Percentiles rank a stretch among this genome's conserved stretches.
These are phyloP conservation scores for Trametes meyenii DNA, from an alignment of 768 basidiomycete species.

Conservation along the genomic window DNA sequence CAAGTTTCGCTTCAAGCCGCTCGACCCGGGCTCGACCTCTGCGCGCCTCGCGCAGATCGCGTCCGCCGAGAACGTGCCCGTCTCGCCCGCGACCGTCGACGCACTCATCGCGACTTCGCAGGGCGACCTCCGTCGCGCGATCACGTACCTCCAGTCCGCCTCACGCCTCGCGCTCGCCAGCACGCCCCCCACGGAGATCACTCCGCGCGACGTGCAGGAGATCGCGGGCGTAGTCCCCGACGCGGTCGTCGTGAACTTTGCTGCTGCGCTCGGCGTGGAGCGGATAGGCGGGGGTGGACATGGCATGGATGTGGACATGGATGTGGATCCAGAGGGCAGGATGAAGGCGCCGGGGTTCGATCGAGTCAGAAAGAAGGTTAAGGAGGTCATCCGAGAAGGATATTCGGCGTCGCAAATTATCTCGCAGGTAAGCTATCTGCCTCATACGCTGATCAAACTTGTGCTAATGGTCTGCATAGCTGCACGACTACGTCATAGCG, in stretches of 20 bases:
- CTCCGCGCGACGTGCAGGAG: conserved; percentile 84
- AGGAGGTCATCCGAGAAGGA: conserved; percentile 79
- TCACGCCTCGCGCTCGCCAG: conserved; percentile 82
- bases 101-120: conserved; percentile 79
- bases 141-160: conserved; percentile 97
- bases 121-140: conserved; percentile 94
- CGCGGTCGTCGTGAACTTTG: conserved; percentile 67
- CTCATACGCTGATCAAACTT: conserved; percentile 29
- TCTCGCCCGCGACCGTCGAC: conserved; percentile 61
- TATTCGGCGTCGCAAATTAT: conserved; percentile 92
- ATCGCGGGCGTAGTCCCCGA: conserved; percentile 95
- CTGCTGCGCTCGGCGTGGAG: conserved; percentile 73
- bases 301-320: conserved; percentile 55
- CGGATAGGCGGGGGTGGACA: conserved; percentile 38
- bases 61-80: conserved; percentile 64
- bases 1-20: conserved; percentile 96
- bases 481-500: conserved; percentile 88
- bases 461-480: conserved; percentile 44
- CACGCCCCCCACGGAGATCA: conserved; percentile 72
- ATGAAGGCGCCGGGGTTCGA: conserved; percentile 49
- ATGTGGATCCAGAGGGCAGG: conserved; percentile 38
- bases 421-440: conserved; percentile 63
- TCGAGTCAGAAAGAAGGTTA: conserved; percentile 70
- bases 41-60: conserved; percentile 82
- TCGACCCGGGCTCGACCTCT: conserved; percentile 78